Conservation (phyloP, 2,329 filamentous ascomycete genomes). For the Cytospora leucostoma region DNA sequence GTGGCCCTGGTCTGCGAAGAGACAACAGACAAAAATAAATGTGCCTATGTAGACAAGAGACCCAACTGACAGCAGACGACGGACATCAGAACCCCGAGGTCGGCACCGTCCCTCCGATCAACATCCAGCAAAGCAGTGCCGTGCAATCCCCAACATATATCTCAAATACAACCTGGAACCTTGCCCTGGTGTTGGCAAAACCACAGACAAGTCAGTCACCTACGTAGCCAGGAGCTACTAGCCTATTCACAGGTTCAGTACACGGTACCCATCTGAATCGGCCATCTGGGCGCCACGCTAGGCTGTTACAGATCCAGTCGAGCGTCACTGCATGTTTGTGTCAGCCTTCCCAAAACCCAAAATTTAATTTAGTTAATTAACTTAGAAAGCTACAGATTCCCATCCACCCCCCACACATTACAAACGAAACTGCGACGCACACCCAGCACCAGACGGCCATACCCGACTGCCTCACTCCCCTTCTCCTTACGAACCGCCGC, state of each 20-base stretch:
- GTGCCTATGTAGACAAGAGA: too few species aligned
- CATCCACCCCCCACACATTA: conserved; percentile 6
- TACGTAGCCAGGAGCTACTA: too few species aligned
- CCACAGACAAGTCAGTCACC: too few species aligned
- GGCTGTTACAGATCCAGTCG: conserved; percentile 1
- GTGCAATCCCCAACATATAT: too few species aligned
- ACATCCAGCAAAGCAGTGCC: too few species aligned
- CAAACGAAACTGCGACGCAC: conserved; percentile 1
- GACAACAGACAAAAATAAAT: too few species aligned
- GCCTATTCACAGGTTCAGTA: neutral
- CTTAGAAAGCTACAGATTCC: conserved; percentile 2
- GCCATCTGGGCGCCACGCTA: neutral
- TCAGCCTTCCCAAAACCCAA: conserved; percentile 26
- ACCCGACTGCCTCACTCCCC: neutral
- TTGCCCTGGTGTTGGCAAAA: too few species aligned
- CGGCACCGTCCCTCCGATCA: too few species aligned
- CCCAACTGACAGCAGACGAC: too few species aligned
- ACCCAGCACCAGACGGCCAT: neutral
- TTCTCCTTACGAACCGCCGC: conserved; percentile 17
- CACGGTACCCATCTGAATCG: neutral
- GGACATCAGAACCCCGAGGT: too few species aligned
- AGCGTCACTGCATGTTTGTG: neutral
- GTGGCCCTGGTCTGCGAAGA: too few species aligned
- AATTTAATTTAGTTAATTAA: conserved; percentile 22
- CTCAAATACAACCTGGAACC: too few species aligned